Conservation (phyloP, 768 basidiomycete genomes). For the Suillus ampliporus region DNA sequence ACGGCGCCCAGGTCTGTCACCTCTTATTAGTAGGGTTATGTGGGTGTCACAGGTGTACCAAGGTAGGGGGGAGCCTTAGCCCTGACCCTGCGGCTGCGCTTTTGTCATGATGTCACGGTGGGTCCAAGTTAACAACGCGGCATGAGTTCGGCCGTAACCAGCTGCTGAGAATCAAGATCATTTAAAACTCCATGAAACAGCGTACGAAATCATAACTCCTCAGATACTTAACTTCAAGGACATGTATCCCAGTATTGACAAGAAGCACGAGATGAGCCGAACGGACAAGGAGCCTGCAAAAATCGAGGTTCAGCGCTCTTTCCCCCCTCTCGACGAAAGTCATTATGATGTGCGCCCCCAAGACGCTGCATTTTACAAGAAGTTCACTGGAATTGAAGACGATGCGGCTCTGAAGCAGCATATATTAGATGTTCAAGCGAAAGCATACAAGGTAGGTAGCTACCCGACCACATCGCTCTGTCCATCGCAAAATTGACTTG, state of each 20-base stretch:
- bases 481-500: neutral
- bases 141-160: too few relatives aligned
- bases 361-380: slow-evolving; percentile 26
- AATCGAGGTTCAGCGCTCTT: neutral
- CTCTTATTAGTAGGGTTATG: too few relatives aligned
- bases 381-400: slow-evolving; percentile 31
- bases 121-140: too few relatives aligned
- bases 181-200: too few relatives aligned
- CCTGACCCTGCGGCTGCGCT: too few relatives aligned
- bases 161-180: too few relatives aligned
- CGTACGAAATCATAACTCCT: too few relatives aligned
- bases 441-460: slow-evolving; percentile 29
- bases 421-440: slow-evolving; percentile 29
- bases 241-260: neutral
- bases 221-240: neutral
- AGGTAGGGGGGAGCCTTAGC: too few relatives aligned
- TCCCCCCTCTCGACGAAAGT: slow-evolving; percentile 10
- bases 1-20: too few relatives aligned
- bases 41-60: too few relatives aligned
- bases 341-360: slow-evolving; percentile 8
- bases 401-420: slow-evolving; percentile 31
- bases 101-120: too few relatives aligned
- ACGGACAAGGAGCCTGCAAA: neutral
- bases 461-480: neutral
- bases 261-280: neutral